Evolutionary conservation across 1,139 yeast genomes (phyloP).

Genomic region (Saccharomyces uvarum): DNA sequence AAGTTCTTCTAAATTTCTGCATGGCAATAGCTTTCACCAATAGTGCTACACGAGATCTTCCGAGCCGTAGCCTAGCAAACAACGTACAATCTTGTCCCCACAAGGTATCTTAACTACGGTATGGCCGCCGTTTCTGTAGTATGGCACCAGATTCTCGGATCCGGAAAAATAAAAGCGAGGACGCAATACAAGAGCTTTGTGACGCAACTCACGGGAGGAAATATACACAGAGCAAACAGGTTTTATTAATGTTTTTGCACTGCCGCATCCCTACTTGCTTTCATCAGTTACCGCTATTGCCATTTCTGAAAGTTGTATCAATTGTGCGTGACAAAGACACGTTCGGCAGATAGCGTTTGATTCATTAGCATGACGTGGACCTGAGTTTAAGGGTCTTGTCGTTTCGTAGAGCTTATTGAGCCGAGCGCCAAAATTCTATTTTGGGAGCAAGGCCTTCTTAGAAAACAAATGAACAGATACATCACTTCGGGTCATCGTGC

Average conservation of each 20-base stretch:
- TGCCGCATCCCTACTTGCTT: not conserved
- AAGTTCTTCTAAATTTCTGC: not conserved
- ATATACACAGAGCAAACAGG: not conserved
- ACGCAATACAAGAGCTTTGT: not conserved
- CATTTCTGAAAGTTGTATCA: not conserved
- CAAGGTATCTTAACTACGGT: not conserved
- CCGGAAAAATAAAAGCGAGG: not conserved
- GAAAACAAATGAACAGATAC: not conserved
- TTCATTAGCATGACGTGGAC: not conserved
- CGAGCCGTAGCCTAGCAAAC: not conserved
- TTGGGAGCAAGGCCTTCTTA: not conserved
- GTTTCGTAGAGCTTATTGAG: not conserved
- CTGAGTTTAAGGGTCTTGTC: not conserved
- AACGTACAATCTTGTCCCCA: not conserved
- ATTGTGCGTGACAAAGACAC: not conserved
- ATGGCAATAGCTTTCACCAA: not conserved
- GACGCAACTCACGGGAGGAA: not conserved
- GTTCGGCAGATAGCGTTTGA: not conserved
- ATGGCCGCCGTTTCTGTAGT: not conserved
- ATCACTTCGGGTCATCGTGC: not conserved
- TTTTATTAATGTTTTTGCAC: not conserved
- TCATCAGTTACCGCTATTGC: not conserved
- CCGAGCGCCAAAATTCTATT: not conserved
- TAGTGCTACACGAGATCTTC: not conserved
- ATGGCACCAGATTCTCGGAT: not conserved